phyloP scores from a whole-genome alignment of 306 rosid species.

The Lotus japonicus region DNA sequence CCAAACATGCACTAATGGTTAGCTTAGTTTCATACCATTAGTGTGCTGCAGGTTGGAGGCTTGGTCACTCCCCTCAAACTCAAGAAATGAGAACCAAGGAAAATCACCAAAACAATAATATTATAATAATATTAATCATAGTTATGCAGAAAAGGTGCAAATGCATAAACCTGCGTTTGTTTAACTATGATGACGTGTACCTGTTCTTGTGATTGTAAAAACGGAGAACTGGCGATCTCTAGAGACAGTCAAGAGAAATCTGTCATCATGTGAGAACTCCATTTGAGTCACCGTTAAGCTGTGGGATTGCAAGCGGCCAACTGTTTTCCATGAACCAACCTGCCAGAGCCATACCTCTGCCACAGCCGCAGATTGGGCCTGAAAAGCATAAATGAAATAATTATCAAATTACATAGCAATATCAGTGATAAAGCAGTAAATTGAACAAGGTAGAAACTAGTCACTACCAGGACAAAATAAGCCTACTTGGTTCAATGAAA shows the following conservation, averaged over 20 bases:
- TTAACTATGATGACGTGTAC: slow-evolving; percentile 28
- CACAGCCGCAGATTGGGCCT: slow-evolving; percentile 80
- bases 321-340: slow-evolving; percentile 89
- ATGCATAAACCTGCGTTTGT: not conserved
- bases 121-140: too few relatives aligned
- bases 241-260: slow-evolving; percentile 71
- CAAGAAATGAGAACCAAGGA: not conserved
- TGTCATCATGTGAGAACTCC: slow-evolving; percentile 82
- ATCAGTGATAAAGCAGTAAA: not conserved
- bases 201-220: slow-evolving; percentile 58
- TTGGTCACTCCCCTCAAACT: not conserved
- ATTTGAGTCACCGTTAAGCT: slow-evolving; percentile 85
- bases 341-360: slow-evolving; percentile 98
- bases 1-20: too few relatives aligned
- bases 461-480: not conserved
- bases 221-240: slow-evolving; percentile 94
- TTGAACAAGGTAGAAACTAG: not conserved
- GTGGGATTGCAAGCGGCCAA: slow-evolving; percentile 79
- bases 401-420: not conserved
- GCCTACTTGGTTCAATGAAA: not conserved
- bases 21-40: too few relatives aligned
- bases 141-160: not conserved
- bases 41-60: too few relatives aligned
- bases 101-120: not conserved
- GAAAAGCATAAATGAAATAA: slow-evolving; percentile 15